Evolutionary conservation across 345 rosid genomes (phyloP).

Genomic region (Lumnitzera littorea): DNA sequence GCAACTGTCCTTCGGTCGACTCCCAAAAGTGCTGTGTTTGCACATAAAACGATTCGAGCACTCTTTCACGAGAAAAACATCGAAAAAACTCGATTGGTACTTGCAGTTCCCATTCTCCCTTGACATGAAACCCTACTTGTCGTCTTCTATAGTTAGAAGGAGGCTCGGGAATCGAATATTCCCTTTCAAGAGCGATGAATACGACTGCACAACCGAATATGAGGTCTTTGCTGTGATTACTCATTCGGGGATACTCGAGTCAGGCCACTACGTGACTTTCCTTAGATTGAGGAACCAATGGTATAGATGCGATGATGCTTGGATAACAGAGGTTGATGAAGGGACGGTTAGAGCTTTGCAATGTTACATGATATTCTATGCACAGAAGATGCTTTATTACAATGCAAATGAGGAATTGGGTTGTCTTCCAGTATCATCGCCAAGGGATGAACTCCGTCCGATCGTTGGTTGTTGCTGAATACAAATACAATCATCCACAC

Average conservation of each 20-base stretch:
- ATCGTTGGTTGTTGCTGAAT: constrained; percentile 50
- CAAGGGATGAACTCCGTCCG: constrained; percentile 28
- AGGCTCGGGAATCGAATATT: constrained; percentile 68
- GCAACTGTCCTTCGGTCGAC: constrained; percentile 85
- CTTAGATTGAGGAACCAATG: constrained; percentile 62
- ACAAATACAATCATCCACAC: background rate
- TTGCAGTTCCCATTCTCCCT: constrained; percentile 78
- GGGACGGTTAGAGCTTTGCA: constrained; percentile 75
- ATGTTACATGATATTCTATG: constrained; percentile 86
- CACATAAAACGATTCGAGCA: constrained; percentile 92
- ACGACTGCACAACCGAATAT: constrained; percentile 47
- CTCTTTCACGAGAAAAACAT: constrained; percentile 50
- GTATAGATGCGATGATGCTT: constrained; percentile 93
- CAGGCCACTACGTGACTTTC: constrained; percentile 83
- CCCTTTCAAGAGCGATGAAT: constrained; percentile 51
- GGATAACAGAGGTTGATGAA: constrained; percentile 88
- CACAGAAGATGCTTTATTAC: constrained; percentile 52
- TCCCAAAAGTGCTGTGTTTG: constrained; percentile 75
- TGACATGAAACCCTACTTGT: constrained; percentile 74
- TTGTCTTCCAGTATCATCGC: constrained; percentile 23
- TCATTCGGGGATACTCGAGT: constrained; percentile 77
- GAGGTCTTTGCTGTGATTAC: constrained; percentile 84
- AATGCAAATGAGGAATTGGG: constrained; percentile 34
- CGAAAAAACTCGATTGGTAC: constrained; percentile 65
- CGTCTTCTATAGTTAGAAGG: constrained; percentile 64